phyloP scores from a whole-genome alignment of 306 rosid species.

The Delonix regia region DNA sequence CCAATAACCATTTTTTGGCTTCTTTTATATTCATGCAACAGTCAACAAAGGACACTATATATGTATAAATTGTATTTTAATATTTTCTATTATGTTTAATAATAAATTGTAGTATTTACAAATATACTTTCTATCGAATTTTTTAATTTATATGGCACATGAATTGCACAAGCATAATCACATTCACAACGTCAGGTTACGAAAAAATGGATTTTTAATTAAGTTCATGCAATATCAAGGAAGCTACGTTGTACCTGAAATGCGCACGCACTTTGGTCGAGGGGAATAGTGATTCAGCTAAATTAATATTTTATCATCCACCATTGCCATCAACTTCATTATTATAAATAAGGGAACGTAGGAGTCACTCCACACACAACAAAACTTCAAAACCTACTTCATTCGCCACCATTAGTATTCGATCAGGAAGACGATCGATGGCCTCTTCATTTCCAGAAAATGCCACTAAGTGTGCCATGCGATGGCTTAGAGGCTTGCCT shows the following conservation, averaged over 20 bases:
- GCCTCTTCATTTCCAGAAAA: conserved; percentile 5
- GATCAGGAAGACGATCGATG: neutral
- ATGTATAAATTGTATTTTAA: neutral
- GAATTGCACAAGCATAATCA: no score
- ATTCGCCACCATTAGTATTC: neutral
- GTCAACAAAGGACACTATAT: neutral
- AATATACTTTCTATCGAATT: no score
- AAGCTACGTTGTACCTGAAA: neutral
- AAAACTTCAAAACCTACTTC: neutral
- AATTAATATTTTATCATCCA: neutral
- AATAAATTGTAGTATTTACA: no score
- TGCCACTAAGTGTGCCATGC: neutral
- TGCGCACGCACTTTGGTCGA: neutral
- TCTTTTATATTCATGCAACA: no score
- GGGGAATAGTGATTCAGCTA: neutral
- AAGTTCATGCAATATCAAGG: neutral
- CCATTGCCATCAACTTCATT: neutral
- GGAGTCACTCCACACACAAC: neutral
- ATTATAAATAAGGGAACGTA: neutral
- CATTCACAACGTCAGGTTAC: neutral
- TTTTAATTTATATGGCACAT: no score
- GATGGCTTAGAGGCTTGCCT: conserved; percentile 28
- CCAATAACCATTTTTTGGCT: no score
- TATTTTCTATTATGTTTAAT: neutral
- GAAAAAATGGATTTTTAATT: neutral